Evolutionary conservation across 148 eudicot genomes (phyloP).

Genomic region (Rhododendron simsii): DNA sequence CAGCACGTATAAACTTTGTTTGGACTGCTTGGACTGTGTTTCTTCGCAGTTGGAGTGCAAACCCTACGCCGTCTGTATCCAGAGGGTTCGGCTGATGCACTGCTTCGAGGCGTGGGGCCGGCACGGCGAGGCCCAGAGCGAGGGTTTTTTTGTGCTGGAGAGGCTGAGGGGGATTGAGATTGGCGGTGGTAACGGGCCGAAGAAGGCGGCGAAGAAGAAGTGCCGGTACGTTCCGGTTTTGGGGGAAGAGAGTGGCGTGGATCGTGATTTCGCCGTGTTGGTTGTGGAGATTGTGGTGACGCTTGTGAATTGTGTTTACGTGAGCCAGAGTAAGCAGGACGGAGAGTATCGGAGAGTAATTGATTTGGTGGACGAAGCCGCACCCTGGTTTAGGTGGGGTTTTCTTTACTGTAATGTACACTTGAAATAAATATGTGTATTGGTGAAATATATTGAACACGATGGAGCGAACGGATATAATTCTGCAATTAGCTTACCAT

Average conservation of each 20-base stretch:
- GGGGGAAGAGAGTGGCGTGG: slow-evolving; percentile 16
- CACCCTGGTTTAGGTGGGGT: slow-evolving; percentile 63
- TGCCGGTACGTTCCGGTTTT: slow-evolving; percentile 33
- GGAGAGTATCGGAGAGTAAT: slow-evolving; percentile 39
- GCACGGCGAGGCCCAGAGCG: slow-evolving; percentile 46
- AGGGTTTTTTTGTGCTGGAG: slow-evolving; percentile 54
- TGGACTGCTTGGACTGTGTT: slow-evolving; percentile 42
- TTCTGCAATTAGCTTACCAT: neutral
- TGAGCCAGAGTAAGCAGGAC: slow-evolving; percentile 41
- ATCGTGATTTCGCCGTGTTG: slow-evolving; percentile 41
- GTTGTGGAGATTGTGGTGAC: slow-evolving; percentile 54
- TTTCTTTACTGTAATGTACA: neutral
- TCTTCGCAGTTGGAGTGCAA: slow-evolving; percentile 50
- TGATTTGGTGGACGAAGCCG: slow-evolving; percentile 43
- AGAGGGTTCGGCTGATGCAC: slow-evolving; percentile 49
- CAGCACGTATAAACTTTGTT: slow-evolving; percentile 38
- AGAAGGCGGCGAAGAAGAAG: slow-evolving; percentile 8
- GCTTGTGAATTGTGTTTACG: slow-evolving; percentile 44
- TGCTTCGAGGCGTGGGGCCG: slow-evolving; percentile 56
- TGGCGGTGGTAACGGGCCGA: slow-evolving; percentile 12
- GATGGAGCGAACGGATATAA: neutral
- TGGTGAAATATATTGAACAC: neutral
- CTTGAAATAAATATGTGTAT: neutral
- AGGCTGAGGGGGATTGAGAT: slow-evolving; percentile 21
- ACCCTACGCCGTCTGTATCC: slow-evolving; percentile 44